These are phyloP conservation scores for Ustilago crameri DNA, from an alignment of 1,284 basidiomycete genomes.

Conservation along the genomic window DNA sequence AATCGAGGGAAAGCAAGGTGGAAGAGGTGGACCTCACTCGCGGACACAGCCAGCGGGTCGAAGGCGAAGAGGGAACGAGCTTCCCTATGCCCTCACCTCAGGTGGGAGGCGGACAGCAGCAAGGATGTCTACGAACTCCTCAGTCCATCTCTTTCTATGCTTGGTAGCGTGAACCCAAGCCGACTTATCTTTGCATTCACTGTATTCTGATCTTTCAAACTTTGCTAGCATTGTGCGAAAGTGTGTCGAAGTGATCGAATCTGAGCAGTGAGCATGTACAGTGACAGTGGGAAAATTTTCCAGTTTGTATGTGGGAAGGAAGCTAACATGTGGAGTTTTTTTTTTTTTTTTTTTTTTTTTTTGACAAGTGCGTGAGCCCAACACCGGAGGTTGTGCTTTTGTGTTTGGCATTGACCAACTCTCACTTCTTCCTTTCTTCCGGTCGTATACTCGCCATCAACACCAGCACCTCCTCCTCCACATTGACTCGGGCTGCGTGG, in stretches of 20 bases:
- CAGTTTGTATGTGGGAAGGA: no score
- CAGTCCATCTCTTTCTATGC: constrained; percentile 40
- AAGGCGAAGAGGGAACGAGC: neutral
- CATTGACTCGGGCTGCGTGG: no score
- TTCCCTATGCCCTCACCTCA: constrained; percentile 11
- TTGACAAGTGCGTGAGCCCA: no score
- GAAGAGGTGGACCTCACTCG: constrained; percentile 10
- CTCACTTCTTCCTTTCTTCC: neutral
- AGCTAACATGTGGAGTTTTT: constrained; percentile 17
- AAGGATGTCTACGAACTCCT: constrained; percentile 1
- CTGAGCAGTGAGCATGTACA: neutral
- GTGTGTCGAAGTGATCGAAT: neutral
- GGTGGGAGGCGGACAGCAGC: constrained; percentile 5
- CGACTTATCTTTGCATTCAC: neutral
- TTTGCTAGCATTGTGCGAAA: neutral
- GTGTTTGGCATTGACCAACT: neutral
- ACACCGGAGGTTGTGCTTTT: no score
- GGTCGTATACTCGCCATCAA: neutral
- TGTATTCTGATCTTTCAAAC: neutral
- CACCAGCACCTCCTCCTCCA: no score
- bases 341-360: constrained; percentile 5
- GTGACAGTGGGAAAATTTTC: neutral
- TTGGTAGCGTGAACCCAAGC: constrained; percentile 17
- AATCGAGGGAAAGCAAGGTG: neutral
- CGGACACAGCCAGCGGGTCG: no score